phyloP scores from a whole-genome alignment of 208 protist species.

The Leishmania arabica region DNA sequence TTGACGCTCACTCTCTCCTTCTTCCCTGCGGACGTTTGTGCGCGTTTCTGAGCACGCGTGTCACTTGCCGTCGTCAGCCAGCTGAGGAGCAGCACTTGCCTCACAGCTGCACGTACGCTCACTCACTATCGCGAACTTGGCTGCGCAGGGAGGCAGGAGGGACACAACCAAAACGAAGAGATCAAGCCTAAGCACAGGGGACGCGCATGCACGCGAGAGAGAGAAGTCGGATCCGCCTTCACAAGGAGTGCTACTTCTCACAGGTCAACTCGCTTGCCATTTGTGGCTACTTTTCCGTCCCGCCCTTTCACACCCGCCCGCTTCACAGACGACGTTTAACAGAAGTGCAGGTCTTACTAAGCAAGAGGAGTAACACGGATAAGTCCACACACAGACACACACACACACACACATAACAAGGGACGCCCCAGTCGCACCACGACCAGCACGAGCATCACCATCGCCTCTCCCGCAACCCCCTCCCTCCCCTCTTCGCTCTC shows the following conservation, averaged over 20 bases:
- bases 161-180: neutral
- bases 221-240: neutral
- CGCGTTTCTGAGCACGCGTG: too few relatives aligned
- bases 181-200: neutral
- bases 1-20: too few relatives aligned
- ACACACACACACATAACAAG: neutral
- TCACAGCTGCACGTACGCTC: too few relatives aligned
- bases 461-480: neutral
- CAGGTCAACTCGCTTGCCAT: neutral
- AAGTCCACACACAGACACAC: neutral
- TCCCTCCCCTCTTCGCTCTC: neutral
- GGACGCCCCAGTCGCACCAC: neutral
- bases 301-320: neutral
- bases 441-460: neutral
- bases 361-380: slow-evolving; percentile 1
- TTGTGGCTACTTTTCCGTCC: neutral
- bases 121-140: too few relatives aligned
- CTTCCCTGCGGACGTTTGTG: too few relatives aligned
- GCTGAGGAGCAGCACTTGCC: too few relatives aligned
- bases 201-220: neutral
- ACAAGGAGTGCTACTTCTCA: neutral
- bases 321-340: neutral
- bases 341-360: neutral
- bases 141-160: neutral
- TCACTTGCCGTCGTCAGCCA: too few relatives aligned